Evolutionary conservation across 2,329 filamentous ascomycete species (phyloP).

Genomic region (Colletotrichum somersetense): DNA sequence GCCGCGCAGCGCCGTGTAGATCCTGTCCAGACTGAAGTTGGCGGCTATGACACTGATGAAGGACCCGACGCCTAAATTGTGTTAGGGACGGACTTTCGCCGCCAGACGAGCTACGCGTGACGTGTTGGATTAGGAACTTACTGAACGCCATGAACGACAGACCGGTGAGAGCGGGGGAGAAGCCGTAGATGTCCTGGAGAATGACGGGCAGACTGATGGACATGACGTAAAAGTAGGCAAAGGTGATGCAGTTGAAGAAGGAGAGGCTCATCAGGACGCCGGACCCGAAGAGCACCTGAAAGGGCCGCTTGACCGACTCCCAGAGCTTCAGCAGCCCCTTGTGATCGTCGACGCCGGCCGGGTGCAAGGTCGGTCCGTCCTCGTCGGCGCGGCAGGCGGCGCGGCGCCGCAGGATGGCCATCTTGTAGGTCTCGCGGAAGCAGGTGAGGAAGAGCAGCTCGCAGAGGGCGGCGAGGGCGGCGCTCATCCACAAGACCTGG

Average conservation of each 20-base stretch:
- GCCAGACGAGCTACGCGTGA: not conserved
- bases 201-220: constrained; percentile 66
- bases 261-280: constrained; percentile 64
- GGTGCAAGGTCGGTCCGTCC: constrained; percentile 44
- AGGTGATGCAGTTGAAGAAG: constrained; percentile 61
- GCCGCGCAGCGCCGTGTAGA: constrained; percentile 63
- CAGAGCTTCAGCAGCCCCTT: constrained; percentile 49
- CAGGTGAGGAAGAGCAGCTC: constrained; percentile 64
- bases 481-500: constrained; percentile 63
- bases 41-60: constrained; percentile 61
- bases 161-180: constrained; percentile 65
- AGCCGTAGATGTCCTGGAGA: constrained; percentile 60
- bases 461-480: constrained; percentile 59
- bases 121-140: constrained; percentile 45
- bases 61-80: constrained; percentile 60
- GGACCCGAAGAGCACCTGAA: constrained; percentile 61
- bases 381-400: constrained; percentile 51
- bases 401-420: constrained; percentile 63
- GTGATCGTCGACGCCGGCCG: constrained; percentile 42
- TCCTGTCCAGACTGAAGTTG: constrained; percentile 64
- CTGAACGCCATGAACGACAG: constrained; percentile 68
- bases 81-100: constrained; percentile 38
- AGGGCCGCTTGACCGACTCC: constrained; percentile 60
- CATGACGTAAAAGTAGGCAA: constrained; percentile 66
- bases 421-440: constrained; percentile 72